Percentiles rank a stretch among this genome's conserved stretches.
phyloP scores from a whole-genome alignment of 257 asterid genomes.

The Solanum rostratum region DNA sequence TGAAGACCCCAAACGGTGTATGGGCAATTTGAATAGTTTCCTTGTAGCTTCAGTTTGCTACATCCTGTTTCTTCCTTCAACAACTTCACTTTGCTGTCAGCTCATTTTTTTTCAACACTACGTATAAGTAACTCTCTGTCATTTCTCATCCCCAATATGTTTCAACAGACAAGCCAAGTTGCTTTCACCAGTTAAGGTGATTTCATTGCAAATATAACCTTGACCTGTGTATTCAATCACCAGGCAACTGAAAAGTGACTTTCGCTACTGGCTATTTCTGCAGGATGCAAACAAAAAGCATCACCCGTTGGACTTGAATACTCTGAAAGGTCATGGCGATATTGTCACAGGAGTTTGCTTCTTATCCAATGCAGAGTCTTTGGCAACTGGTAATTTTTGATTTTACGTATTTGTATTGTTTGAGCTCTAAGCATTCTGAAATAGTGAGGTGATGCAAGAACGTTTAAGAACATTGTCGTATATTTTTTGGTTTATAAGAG shows the following conservation, averaged over 20 bases:
- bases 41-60: not conserved
- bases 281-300: conserved; percentile 81
- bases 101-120: not conserved
- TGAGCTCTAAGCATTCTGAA: not conserved
- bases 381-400: conserved; percentile 64
- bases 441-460: not conserved
- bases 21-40: not conserved
- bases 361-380: conserved; percentile 64
- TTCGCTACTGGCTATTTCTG: conserved; percentile 9
- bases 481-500: not conserved
- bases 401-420: not conserved
- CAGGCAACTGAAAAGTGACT: not conserved
- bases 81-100: not conserved
- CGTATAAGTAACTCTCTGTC: not conserved
- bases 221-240: conserved; percentile 1
- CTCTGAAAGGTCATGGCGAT: conserved; percentile 95
- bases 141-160: not conserved
- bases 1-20: not conserved
- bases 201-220: not conserved
- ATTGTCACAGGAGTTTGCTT: conserved; percentile 75
- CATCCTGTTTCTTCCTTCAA: not conserved
- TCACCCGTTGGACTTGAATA: conserved; percentile 90
- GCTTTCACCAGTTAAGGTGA: not conserved
- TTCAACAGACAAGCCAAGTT: not conserved
- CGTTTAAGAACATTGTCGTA: not conserved